Percentiles rank a stretch among this genome's conserved stretches.
phyloP scores from a whole-genome alignment of 2,329 filamentous ascomycete genomes.

The Penicillium sp. region DNA sequence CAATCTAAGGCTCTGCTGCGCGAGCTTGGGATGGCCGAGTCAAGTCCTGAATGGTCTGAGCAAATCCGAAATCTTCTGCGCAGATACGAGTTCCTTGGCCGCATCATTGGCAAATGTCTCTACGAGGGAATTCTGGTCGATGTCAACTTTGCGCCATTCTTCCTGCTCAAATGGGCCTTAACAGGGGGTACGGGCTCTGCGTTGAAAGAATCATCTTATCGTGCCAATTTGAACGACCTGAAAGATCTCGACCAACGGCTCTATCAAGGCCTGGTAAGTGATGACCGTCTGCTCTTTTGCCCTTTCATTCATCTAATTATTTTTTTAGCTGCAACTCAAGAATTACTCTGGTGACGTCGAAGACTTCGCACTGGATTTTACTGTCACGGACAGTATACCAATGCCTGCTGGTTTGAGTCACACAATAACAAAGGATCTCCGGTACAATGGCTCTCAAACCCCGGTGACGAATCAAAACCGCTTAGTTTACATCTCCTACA shows the following conservation, averaged over 20 bases:
- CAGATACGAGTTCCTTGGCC: slow-evolving; percentile 84
- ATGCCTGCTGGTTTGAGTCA: slow-evolving; percentile 49
- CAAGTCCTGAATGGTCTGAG: slow-evolving; percentile 52
- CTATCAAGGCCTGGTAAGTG: slow-evolving; percentile 70
- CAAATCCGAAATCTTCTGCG: slow-evolving; percentile 57
- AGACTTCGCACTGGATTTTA: slow-evolving; percentile 81
- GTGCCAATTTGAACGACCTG: slow-evolving; percentile 90
- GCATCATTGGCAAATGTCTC: slow-evolving; percentile 90
- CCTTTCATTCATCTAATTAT: not conserved
- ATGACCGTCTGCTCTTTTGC: not conserved
- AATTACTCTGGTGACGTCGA: slow-evolving; percentile 76
- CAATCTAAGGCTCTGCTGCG: slow-evolving; percentile 57
- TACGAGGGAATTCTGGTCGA: slow-evolving; percentile 96
- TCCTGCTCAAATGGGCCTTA: slow-evolving; percentile 89
- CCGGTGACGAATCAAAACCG: slow-evolving; percentile 87
- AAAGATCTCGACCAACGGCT: slow-evolving; percentile 85
- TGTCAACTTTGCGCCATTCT: slow-evolving; percentile 88
- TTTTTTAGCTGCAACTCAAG: slow-evolving; percentile 58
- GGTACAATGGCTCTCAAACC: slow-evolving; percentile 67
- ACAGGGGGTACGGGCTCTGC: slow-evolving; percentile 59
- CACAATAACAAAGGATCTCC: slow-evolving; percentile 68
- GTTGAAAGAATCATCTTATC: slow-evolving; percentile 65
- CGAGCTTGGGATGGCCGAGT: slow-evolving; percentile 47
- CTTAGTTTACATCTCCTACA: slow-evolving; percentile 87
- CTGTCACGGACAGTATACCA: slow-evolving; percentile 65